Conservation (phyloP, 2,329 filamentous ascomycete species). For the Colletotrichum sp. region DNA sequence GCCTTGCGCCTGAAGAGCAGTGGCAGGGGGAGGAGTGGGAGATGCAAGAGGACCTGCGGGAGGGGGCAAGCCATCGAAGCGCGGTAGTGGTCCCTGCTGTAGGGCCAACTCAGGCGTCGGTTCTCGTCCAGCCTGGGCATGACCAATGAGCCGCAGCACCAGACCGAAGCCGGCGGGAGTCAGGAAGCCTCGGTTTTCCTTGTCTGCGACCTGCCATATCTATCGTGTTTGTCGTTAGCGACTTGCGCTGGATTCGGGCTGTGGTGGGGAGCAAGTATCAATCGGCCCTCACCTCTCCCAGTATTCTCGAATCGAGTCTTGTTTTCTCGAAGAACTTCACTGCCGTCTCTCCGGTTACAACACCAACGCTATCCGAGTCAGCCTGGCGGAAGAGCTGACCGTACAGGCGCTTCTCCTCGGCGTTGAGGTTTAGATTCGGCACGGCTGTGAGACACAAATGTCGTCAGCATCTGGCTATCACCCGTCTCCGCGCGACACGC, state of each 20-base stretch:
- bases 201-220: conserved; percentile 99
- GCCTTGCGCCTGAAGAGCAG: conserved; percentile 57
- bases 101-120: conserved; percentile 83
- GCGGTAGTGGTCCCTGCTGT: conserved; percentile 85
- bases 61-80: conserved; percentile 77
- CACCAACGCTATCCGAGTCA: conserved; percentile 87
- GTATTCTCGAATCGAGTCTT: conserved; percentile 79
- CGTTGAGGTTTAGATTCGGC: conserved; percentile 80
- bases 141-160: conserved; percentile 91
- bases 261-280: background rate
- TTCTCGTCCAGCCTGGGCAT: conserved; percentile 87
- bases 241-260: background rate
- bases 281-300: conserved; percentile 74
- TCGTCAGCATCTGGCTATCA: background rate
- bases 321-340: conserved; percentile 99
- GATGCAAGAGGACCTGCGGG: conserved; percentile 24
- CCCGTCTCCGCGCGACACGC: background rate
- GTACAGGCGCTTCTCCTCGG: conserved; percentile 93
- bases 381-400: conserved; percentile 92
- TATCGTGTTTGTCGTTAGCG: conserved; percentile 38
- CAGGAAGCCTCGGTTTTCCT: conserved; percentile 91
- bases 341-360: conserved; percentile 94
- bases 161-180: conserved; percentile 93
- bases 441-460: conserved; percentile 42
- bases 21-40: conserved; percentile 54